Base-by-base conservation (phyloP, 2,329 filamentous ascomycete species). In the Sarocladiaceae sp. region DNA sequence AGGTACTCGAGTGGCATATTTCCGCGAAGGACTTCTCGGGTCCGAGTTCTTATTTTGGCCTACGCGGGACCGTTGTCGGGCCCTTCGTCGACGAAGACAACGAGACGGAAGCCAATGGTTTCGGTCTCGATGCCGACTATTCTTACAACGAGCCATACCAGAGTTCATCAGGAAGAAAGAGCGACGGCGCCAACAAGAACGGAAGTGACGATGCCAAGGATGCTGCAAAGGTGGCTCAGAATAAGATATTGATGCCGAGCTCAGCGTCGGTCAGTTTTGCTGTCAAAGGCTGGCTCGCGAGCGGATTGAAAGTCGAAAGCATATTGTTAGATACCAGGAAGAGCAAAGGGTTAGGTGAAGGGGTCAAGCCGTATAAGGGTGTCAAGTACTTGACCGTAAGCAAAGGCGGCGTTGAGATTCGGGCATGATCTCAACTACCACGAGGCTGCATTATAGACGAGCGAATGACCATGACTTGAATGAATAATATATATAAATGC, bases 361-460 rank as follows among this genome's bases (percentile, higher is more conserved):
- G 88, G 2, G 84, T 97, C 35, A 95, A 91, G 71, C 94, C 94
- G 22, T 97, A 96, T 71, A 99, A 97, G 72, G 94, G 94, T 1
- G 94, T 99, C 58, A 99, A 99, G 71, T 99, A 99, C 69, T 67
- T 99, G 60, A 97, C 92, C 15, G 75, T 86, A 47, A 86, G 83
- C 62, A 82, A 82, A 56, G 78, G 79, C 13, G 83, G 83, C 20
- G 74, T 86, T 37, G 83, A 87, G 67, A 76, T 84, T 59, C 72
- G 83, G 60, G 44, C 44, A 8, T 48, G 23, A 33, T 10, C 15
- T 6, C 8, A 11, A 8, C 8, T 23, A 20, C 8, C 8, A 23
- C 17, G 11, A 23, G n/a, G n/a, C n/a, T n/a, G 15, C 7, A 44
- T 12, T 36, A 51, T 26, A 22, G 28, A 55, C 51, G 37, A 50